Evolutionary conservation across 129 eudicot genomes (phyloP).

Genomic region (Artemisia annua): DNA sequence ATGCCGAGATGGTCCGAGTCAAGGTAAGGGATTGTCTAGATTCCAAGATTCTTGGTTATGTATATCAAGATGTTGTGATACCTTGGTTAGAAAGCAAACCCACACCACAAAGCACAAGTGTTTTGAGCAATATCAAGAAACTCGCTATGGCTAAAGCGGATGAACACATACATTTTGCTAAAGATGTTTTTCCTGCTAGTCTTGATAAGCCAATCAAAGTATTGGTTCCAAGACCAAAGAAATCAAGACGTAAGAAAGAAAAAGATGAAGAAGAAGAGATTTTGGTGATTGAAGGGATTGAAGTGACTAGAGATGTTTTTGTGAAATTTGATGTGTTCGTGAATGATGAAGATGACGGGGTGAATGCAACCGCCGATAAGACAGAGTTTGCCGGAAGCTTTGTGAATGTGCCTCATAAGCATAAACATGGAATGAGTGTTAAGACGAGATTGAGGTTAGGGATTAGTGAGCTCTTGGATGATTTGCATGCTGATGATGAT

Average conservation of each 20-base stretch:
- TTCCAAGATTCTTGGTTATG: conserved; percentile 39
- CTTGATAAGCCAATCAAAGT: conserved; percentile 26
- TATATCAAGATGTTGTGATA: conserved; percentile 35
- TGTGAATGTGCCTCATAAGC: conserved; percentile 54
- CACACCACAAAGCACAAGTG: conserved; percentile 34
- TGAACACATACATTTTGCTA: conserved; percentile 22
- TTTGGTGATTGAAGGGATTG: conserved; percentile 45
- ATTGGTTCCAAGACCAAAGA: conserved; percentile 42
- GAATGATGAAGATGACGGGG: conserved; percentile 48
- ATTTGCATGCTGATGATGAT: conserved; percentile 38
- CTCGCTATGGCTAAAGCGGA: conserved; percentile 25
- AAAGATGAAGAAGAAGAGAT: conserved; percentile 44
- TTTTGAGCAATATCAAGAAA: conserved; percentile 32
- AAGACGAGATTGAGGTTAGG: conserved; percentile 39
- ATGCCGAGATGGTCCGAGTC: conserved; percentile 47
- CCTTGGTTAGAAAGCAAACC: conserved; percentile 51
- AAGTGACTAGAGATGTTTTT: conserved; percentile 27
- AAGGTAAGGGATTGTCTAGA: conserved; percentile 47
- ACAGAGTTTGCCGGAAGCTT: conserved; percentile 51
- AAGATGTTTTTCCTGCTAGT: conserved; percentile 29
- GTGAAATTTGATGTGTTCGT: conserved; percentile 58
- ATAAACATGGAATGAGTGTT: conserved; percentile 28
- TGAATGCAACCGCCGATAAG: conserved; percentile 26
- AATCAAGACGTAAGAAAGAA: conserved; percentile 37
- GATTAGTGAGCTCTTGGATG: conserved; percentile 41